Conservation (phyloP, 1,284 basidiomycete species). For the Melampsora occidentalis region DNA sequence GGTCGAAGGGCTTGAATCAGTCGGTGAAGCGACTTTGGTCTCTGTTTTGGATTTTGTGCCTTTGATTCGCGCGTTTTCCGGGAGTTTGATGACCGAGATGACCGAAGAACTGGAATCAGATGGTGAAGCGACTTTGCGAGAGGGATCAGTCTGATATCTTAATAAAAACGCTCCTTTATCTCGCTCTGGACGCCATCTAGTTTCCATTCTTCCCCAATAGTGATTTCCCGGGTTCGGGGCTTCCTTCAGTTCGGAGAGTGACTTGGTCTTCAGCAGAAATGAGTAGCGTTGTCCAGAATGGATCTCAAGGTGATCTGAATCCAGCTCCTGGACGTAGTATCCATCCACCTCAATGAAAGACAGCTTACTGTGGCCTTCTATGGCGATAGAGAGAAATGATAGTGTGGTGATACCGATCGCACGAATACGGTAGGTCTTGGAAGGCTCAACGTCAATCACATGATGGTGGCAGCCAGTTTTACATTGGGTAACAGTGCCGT, state of each 20-base stretch:
- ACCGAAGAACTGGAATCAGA: background rate
- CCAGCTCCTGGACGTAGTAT: slow-evolving; percentile 7
- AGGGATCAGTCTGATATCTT: slow-evolving; percentile 15
- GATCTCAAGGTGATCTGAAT: slow-evolving; percentile 12
- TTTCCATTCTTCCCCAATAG: slow-evolving; percentile 38
- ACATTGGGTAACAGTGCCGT: slow-evolving; percentile 9
- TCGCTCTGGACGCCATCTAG: slow-evolving; percentile 27
- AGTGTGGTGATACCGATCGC: slow-evolving; percentile 30
- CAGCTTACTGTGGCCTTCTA: slow-evolving; percentile 21
- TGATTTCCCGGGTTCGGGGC: background rate
- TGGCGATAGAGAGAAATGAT: slow-evolving; percentile 36
- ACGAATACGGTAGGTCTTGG: slow-evolving; percentile 28
- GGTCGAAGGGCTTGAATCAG: too few relatives aligned
- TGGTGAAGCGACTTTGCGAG: background rate
- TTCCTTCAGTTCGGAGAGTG: slow-evolving; percentile 16
- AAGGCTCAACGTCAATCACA: slow-evolving; percentile 38
- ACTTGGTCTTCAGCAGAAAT: slow-evolving; percentile 39
- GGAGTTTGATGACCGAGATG: background rate
- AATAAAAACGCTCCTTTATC: slow-evolving; percentile 32
- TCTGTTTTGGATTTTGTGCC: too few relatives aligned
- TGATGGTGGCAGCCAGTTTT: slow-evolving; percentile 16
- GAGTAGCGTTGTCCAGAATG: slow-evolving; percentile 44
- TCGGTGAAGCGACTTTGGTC: too few relatives aligned
- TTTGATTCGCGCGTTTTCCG: too few relatives aligned
- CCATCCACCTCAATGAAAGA: slow-evolving; percentile 40